Evolutionary conservation across 805 yeast species (phyloP).

Genomic region (Starmerella potacharoeniae): DNA sequence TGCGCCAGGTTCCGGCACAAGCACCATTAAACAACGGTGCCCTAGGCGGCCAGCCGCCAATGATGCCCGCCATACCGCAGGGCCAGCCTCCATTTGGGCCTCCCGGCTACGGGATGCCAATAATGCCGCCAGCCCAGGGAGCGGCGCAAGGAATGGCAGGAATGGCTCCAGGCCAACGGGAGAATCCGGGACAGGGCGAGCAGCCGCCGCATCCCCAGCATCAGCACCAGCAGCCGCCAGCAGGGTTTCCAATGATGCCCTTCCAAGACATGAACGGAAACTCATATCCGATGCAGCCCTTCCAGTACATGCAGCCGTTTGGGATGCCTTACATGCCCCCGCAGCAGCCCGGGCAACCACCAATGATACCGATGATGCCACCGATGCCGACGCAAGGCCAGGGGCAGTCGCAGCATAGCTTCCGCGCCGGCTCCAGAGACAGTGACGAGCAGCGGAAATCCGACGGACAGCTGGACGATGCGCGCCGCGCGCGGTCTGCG

Average conservation of each 20-base stretch:
- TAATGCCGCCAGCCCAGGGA: neutral
- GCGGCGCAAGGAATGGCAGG: neutral
- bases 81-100: neutral
- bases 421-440: neutral
- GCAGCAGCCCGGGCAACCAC: conserved; percentile 9
- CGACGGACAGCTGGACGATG: too few species aligned
- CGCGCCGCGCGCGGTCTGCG: too few species aligned
- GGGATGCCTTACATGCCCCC: conserved; percentile 15
- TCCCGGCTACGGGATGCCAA: conserved; percentile 13
- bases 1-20: neutral
- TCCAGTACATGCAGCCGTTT: conserved; percentile 16
- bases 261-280: conserved; percentile 3
- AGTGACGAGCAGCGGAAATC: neutral
- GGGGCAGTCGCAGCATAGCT: neutral
- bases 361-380: conserved; percentile 11
- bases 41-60: neutral
- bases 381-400: neutral
- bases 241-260: conserved; percentile 4
- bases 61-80: neutral
- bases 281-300: conserved; percentile 7
- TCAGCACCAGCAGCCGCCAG: conserved; percentile 9
- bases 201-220: conserved; percentile 4
- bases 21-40: neutral
- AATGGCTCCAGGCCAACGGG: neutral
- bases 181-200: neutral